Evolutionary conservation across 805 yeast species (phyloP).

Genomic region (Ogataea sp.): DNA sequence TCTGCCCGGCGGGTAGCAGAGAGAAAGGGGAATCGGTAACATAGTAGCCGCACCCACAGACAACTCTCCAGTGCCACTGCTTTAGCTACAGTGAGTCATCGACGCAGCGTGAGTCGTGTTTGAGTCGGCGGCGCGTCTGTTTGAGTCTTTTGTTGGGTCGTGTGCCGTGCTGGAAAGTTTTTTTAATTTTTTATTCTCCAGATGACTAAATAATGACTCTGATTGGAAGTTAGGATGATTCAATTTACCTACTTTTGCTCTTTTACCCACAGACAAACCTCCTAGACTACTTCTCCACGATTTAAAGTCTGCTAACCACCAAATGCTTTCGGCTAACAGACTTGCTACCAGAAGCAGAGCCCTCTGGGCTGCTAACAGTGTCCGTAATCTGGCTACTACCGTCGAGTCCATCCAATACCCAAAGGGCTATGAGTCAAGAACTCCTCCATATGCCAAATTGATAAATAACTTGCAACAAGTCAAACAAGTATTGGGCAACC

Average conservation of each 20-base stretch:
- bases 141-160: background rate
- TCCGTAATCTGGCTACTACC: background rate
- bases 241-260: background rate
- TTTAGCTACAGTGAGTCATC: too few species aligned
- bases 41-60: too few species aligned
- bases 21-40: too few species aligned
- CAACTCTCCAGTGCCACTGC: too few species aligned
- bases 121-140: too few species aligned
- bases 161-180: background rate
- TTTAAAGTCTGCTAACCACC: too few species aligned
- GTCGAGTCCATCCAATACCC: slow-evolving; percentile 27
- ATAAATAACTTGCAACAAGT: slow-evolving; percentile 47
- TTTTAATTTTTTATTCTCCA: background rate
- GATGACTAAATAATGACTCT: background rate
- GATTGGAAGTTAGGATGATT: background rate
- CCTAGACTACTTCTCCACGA: too few species aligned
- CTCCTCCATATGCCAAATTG: slow-evolving; percentile 84
- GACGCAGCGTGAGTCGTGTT: too few species aligned
- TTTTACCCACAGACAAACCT: too few species aligned
- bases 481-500: slow-evolving; percentile 21
- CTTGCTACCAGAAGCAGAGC: too few species aligned
- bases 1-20: too few species aligned
- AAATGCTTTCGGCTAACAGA: background rate
- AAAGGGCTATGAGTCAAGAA: slow-evolving; percentile 52
- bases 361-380: background rate